Evolutionary conservation across 2,329 filamentous ascomycete genomes (phyloP), one percentile per base, ranked within the genome.

Genomic region (Ophiocordyceps camponoti-rufipedis): DNA sequence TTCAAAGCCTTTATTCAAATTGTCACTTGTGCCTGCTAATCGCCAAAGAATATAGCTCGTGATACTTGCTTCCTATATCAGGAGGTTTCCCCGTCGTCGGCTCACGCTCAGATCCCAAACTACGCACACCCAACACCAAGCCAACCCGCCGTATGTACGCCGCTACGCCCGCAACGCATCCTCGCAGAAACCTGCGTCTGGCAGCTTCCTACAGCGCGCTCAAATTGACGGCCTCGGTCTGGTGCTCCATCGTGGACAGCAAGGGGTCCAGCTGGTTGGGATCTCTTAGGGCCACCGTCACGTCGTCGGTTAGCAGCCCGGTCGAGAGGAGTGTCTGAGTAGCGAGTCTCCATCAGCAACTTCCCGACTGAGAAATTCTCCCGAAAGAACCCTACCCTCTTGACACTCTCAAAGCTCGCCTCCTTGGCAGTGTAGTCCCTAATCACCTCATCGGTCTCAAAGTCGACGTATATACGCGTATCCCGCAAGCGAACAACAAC

Each of bases 401-500:
- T 81, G 11, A 94, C 78, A 32, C 78, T 76, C 28, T 81, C 80
- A 59, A 93, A 95, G 45, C 67, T 72, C 44, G 82, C 82, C 66
- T 98, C 89, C 58, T 83, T 81, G n/a, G 82, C 80, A 18, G 85
- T 85, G 57, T 94, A 95, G 64, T 98, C 89, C 50, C 89, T 71
- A 29, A 94, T 80, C 29, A 96, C 81, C 56, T 84, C 76, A 44
- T 81, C 75, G 16, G 72, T 78, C 40, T 70, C 75, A 59, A 96
- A 94, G 59, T 98, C 91, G 46, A 95, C 76, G 60, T 93, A 98
- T 32, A 98, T 71, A 50, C 91, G 72, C 1, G 89, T 96, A 58
- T 98, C 91, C 46, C 89, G 73, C 47, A 98, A 75, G 47, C 91
- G 73, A 48, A 95, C 75, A 41, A 98, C 58, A 42, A 98, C 91